These are phyloP conservation scores for Neckera pumila DNA, from an alignment of 225 moss, liverwort and hornwort genomes.

Conservation along the genomic window DNA sequence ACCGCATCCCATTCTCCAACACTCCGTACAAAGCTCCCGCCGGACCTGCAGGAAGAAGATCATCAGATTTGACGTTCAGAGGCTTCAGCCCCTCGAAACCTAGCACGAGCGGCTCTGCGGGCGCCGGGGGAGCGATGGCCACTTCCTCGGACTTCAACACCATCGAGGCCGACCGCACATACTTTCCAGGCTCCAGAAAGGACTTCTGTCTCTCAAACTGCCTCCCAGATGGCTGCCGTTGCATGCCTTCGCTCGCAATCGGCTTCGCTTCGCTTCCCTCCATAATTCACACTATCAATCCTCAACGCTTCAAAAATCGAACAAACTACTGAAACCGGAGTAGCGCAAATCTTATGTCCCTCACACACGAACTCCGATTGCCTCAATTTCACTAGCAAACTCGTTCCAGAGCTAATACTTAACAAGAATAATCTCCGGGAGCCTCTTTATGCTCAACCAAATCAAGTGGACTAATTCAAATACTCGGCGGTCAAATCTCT, in stretches of 20 bases:
- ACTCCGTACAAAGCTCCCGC: slow-evolving; percentile 39
- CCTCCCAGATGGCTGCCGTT: neutral
- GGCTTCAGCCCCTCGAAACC: slow-evolving; percentile 56
- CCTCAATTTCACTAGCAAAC: neutral
- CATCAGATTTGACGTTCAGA: slow-evolving; percentile 40
- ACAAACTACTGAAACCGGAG: neutral
- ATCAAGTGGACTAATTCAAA: neutral
- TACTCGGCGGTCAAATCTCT: neutral
- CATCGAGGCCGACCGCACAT: slow-evolving; percentile 1
- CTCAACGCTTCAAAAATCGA: neutral
- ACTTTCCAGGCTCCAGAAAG: neutral
- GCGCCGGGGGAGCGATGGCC: slow-evolving; percentile 2
- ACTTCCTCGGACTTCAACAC: slow-evolving; percentile 9
- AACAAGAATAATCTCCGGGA: neutral
- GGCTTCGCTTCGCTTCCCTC: neutral
- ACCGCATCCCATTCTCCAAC: slow-evolving; percentile 56
- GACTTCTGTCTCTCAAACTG: slow-evolving; percentile 3
- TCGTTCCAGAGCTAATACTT: neutral
- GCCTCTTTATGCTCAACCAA: neutral
- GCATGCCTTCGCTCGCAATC: slow-evolving; percentile 2
- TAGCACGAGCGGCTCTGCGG: neutral
- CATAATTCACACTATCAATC: neutral
- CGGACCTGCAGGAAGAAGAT: slow-evolving; percentile 44
- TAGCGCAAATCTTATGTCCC: neutral
- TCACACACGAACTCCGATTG: neutral